These are phyloP conservation scores for Pisolithus tinctorius DNA, from an alignment of 768 basidiomycete species.

Conservation along the genomic window DNA sequence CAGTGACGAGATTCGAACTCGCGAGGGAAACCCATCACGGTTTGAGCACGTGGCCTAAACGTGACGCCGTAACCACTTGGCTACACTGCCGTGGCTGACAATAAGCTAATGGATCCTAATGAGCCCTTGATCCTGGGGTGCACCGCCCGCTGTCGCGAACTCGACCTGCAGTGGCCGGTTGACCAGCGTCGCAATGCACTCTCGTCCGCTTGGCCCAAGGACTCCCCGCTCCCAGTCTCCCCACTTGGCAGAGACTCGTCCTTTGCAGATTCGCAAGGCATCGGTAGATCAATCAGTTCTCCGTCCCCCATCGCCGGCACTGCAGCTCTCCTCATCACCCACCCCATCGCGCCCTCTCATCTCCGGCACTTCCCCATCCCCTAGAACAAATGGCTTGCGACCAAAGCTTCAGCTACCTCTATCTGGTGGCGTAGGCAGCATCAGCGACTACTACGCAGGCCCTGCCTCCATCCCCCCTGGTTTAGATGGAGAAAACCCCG, in stretches of 20 bases:
- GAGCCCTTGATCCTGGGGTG: no score
- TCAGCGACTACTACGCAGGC: conserved; percentile 27
- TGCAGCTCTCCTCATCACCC: conserved; percentile 23
- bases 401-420: conserved; percentile 33
- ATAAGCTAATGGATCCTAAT: no score
- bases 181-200: conserved; percentile 20
- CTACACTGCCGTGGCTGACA: conserved; percentile 38
- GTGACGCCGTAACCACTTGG: conserved; percentile 58
- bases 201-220: conserved; percentile 50
- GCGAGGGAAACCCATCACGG: conserved; percentile 55
- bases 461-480: conserved; percentile 28
- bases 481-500: conserved; percentile 30
- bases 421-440: conserved; percentile 12
- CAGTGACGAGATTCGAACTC: conserved; percentile 58
- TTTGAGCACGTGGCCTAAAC: conserved; percentile 38
- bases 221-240: conserved; percentile 39
- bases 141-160: neutral
- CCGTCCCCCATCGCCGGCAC: conserved; percentile 24
- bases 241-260: conserved; percentile 26
- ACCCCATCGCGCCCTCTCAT: conserved; percentile 25
- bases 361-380: conserved; percentile 19
- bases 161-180: neutral
- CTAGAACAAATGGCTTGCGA: conserved; percentile 19
- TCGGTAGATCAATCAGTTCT: conserved; percentile 21
- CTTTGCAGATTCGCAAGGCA: conserved; percentile 37